Base-by-base conservation (phyloP, 805 yeast species). In the Spathaspora sp. region DNA sequence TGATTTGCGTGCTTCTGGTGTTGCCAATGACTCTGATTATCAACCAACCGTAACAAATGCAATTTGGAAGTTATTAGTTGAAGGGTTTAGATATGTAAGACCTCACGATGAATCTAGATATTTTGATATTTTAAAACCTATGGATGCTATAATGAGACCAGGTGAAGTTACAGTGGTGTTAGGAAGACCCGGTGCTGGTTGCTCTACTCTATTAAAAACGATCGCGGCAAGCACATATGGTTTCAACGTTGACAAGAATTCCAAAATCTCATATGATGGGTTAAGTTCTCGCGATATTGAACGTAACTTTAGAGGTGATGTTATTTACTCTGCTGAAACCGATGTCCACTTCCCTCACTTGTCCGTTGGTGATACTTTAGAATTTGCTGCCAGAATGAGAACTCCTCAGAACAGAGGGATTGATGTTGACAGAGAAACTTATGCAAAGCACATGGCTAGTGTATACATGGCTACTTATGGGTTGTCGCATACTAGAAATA, bases 1-100 rank as follows among this genome's bases (percentile, higher is more conserved):
- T 53, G 67, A 83, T 60, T 68, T 85, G 59, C 63, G 85, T 52
- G 87, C 86, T 4, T 77, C 66, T 55, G 91, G 90, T 64, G 75
- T 81, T 49, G 86, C 89, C 3, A 74, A 83, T 2, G 89, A 83
- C 64, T 78, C 86, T 9, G 87, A 85, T 61, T 85, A 80, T 64
- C 89, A 84, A 64, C 72, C 82, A 3, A 84, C 85, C 2, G 79
- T 82, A 3, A 60, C 74, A 20, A 84, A 81, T 57, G 67, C 67
- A 60, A 20, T 64, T 60, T 44, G 64, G 62, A 61, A 73, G 65
- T 20, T 52, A 2, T 52, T 58, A 3, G 52, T 44, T 14, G 63
- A 67, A 31, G 52, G 53, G 3, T 19, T 57, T 29, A 56, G 63
- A 51, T 44, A 52, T 5, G 47, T 62, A 16, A 54, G 54, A 42